Percentiles rank a stretch among this genome's conserved stretches.
These are phyloP conservation scores for Solanum okadae DNA, from an alignment of 257 asterid species.

Conservation along the genomic window DNA sequence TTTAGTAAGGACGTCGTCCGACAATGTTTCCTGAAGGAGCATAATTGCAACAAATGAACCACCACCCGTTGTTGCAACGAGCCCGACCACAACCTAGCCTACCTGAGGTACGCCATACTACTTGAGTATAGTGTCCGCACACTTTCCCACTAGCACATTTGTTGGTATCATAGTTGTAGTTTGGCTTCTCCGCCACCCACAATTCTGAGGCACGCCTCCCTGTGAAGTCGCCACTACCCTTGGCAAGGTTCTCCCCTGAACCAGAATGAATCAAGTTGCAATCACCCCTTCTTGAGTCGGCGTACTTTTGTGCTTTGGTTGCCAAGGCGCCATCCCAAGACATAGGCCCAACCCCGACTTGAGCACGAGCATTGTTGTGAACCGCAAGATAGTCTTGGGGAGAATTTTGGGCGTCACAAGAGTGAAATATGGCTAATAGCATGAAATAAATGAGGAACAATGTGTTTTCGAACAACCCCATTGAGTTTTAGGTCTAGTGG, in stretches of 20 bases:
- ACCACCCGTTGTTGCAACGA: not conserved
- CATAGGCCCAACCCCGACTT: not conserved
- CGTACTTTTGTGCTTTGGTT: not conserved
- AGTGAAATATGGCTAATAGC: not conserved
- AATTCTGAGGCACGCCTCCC: not conserved
- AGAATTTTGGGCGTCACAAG: not conserved
- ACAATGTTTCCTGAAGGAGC: fast-evolving
- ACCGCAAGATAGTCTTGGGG: not conserved
- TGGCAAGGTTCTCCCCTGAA: not conserved
- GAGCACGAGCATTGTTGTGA: not conserved
- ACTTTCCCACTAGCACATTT: not conserved
- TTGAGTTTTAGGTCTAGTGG: not conserved
- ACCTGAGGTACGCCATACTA: not conserved
- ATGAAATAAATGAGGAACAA: not conserved
- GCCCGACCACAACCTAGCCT: not conserved
- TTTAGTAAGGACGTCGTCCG: not conserved
- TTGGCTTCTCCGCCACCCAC: not conserved
- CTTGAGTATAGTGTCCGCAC: not conserved
- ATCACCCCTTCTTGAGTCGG: not conserved
- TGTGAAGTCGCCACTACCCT: not conserved
- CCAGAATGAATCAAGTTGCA: not conserved
- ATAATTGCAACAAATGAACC: not conserved
- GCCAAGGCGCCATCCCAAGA: not conserved
- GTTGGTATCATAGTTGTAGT: not conserved
- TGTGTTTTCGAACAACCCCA: not conserved